phyloP scores from a whole-genome alignment of 768 basidiomycete species.

The Dentipellis sp. region DNA sequence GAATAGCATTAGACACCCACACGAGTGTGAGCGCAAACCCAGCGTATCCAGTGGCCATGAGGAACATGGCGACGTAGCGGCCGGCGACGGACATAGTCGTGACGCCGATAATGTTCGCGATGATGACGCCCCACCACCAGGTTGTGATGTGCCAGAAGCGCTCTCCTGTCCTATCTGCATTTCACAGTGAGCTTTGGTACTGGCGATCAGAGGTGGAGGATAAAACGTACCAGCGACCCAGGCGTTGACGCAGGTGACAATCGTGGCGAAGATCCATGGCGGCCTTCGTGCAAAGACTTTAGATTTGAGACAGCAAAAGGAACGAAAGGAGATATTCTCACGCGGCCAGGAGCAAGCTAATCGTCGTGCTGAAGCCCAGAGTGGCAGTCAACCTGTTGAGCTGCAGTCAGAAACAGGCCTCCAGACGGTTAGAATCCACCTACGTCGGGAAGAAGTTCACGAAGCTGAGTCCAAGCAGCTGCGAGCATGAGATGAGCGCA shows the following conservation, averaged over 20 bases:
- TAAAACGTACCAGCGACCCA: conserved; percentile 39
- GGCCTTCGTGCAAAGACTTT: conserved; percentile 29
- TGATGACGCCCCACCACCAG: conserved; percentile 52
- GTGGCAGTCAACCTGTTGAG: conserved; percentile 41
- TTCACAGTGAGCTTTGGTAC: background rate
- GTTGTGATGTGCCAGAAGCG: conserved; percentile 50
- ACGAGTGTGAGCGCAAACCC: conserved; percentile 39
- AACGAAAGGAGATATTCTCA: conserved; percentile 16
- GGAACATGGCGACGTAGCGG: conserved; percentile 53
- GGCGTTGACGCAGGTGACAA: conserved; percentile 41
- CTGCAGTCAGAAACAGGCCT: background rate
- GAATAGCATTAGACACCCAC: conserved; percentile 54
- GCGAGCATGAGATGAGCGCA: conserved; percentile 39
- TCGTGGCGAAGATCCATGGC: conserved; percentile 50
- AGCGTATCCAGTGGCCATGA: conserved; percentile 50
- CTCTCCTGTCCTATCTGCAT: conserved; percentile 47
- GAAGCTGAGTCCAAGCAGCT: conserved; percentile 48
- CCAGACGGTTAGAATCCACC: conserved; percentile 10
- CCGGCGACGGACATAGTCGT: conserved; percentile 42
- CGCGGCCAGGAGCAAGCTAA: conserved; percentile 54
- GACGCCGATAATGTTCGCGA: conserved; percentile 53
- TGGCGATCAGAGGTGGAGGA: background rate
- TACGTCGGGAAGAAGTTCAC: conserved; percentile 52
- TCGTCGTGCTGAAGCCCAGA: conserved; percentile 50
- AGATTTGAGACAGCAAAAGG: background rate